Conservation (phyloP, 192 early-diverging fungal species). For the Spizellomyces sp. region DNA sequence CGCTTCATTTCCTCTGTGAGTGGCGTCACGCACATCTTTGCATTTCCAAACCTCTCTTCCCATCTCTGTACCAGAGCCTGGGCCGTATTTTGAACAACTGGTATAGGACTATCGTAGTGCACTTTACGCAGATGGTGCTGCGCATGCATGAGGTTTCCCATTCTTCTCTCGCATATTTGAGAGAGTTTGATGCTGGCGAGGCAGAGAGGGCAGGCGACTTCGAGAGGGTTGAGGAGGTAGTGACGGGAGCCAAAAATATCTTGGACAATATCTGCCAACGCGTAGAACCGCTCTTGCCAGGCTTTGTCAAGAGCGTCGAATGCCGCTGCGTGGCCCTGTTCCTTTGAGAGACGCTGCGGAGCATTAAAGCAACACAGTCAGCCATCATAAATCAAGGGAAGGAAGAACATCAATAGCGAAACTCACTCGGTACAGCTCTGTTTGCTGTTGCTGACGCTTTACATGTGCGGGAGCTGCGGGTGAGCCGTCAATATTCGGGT, state of each 20-base stretch:
- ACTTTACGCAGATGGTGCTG: slow-evolving; percentile 22
- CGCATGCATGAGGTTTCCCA: slow-evolving; percentile 24
- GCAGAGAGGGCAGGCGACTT: slow-evolving; percentile 22
- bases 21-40: slow-evolving; percentile 16
- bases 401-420: too few relatives aligned
- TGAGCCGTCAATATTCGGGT: slow-evolving; percentile 5
- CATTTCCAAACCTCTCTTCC: slow-evolving; percentile 22
- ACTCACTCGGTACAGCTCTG: slow-evolving; percentile 17
- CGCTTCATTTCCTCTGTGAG: slow-evolving; percentile 16
- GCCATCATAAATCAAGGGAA: background rate
- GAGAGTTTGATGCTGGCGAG: slow-evolving; percentile 18
- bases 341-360: slow-evolving; percentile 2
- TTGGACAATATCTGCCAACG: slow-evolving; percentile 19
- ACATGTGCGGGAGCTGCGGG: slow-evolving; percentile 1
- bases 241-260: slow-evolving; percentile 22
- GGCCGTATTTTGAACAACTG: background rate
- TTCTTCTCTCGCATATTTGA: slow-evolving; percentile 22
- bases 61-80: slow-evolving; percentile 3
- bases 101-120: slow-evolving; percentile 5
- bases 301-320: slow-evolving; percentile 20
- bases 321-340: slow-evolving; percentile 13
- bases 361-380: background rate
- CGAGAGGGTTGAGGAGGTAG: slow-evolving; percentile 20
- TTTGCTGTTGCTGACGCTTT: slow-evolving; percentile 30
- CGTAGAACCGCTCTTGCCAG: slow-evolving; percentile 28